These are phyloP conservation scores for Fusarium praegraminearum DNA, from an alignment of 2,329 filamentous ascomycete species.

Conservation along the genomic window DNA sequence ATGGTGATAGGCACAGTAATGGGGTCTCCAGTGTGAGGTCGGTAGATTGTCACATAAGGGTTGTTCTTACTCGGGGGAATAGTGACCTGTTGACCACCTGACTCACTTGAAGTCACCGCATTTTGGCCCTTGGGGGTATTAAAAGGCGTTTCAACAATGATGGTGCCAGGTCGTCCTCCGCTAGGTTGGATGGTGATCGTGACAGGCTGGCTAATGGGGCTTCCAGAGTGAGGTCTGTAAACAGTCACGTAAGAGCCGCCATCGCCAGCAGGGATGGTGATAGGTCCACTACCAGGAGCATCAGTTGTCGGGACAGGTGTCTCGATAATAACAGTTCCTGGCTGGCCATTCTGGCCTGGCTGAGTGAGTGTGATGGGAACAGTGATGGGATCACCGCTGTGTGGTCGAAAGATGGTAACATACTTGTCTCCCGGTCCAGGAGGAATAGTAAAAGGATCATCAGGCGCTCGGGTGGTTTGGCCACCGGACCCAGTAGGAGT, in stretches of 20 bases:
- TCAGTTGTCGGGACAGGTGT: constrained; percentile 23
- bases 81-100: constrained; percentile 23
- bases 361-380: constrained; percentile 35
- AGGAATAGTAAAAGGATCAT: constrained; percentile 29
- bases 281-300: constrained; percentile 20
- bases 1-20: constrained; percentile 36
- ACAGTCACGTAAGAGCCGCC: constrained; percentile 26
- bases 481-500: constrained; percentile 22
- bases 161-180: constrained; percentile 22
- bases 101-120: constrained; percentile 10
- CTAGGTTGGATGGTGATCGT: constrained; percentile 21
- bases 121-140: constrained; percentile 29
- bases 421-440: constrained; percentile 16
- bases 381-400: constrained; percentile 34
- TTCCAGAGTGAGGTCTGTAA: constrained; percentile 27
- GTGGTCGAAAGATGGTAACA: constrained; percentile 32
- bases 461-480: constrained; percentile 7
- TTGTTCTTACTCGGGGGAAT: constrained; percentile 33
- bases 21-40: constrained; percentile 27
- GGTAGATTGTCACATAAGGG: constrained; percentile 35
- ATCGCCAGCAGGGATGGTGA: constrained; percentile 27
- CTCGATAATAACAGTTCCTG: constrained; percentile 35
- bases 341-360: constrained; percentile 17
- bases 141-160: constrained; percentile 34
- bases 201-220: constrained; percentile 13